Percentiles rank a stretch among this genome's conserved stretches.
Conservation (phyloP, 495 filamentous ascomycete genomes). For the Hypoxylon cercidicola region DNA sequence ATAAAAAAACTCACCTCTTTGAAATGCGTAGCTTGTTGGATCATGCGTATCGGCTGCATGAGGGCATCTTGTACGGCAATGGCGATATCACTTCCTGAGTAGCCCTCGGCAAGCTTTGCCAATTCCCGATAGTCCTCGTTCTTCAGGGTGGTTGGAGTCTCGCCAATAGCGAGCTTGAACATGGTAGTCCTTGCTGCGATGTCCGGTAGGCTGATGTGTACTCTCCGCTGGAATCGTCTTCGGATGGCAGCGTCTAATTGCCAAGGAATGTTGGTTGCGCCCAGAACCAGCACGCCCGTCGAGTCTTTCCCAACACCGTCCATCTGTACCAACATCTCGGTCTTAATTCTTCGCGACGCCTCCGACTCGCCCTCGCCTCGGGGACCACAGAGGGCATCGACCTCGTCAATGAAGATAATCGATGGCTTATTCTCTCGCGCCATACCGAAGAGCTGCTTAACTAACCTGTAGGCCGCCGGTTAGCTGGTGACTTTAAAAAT, state of each 20-base stretch:
- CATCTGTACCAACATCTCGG: conserved; percentile 98
- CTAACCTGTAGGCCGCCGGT: conserved; percentile 67
- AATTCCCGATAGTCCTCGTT: conserved; percentile 80
- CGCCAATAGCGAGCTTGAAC: conserved; percentile 94
- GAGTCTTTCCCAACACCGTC: conserved; percentile 96
- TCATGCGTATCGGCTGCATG: conserved; percentile 97
- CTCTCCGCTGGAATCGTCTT: conserved; percentile 92
- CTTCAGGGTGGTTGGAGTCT: conserved; percentile 87
- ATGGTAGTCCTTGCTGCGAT: conserved; percentile 89
- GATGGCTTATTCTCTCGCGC: conserved; percentile 97
- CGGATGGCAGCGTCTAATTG: conserved; percentile 98
- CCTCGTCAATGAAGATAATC: conserved; percentile 99
- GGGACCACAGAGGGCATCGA: conserved; percentile 95
- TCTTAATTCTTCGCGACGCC: conserved; percentile 97
- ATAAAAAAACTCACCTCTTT: conserved; percentile 73
- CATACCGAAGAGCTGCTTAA: conserved; percentile 98
- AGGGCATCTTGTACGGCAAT: conserved; percentile 97
- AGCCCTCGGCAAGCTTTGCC: conserved; percentile 86
- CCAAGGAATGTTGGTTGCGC: conserved; percentile 99
- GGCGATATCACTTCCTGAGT: conserved; percentile 94
- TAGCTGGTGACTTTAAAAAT: conserved; percentile 1
- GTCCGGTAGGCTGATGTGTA: conserved; percentile 94
- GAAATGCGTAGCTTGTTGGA: conserved; percentile 98
- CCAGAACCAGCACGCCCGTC: conserved; percentile 92
- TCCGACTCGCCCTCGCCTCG: conserved; percentile 98